Conservation (phyloP, 352 stramenopile species). For the Phytophthora pseudosyringae region DNA sequence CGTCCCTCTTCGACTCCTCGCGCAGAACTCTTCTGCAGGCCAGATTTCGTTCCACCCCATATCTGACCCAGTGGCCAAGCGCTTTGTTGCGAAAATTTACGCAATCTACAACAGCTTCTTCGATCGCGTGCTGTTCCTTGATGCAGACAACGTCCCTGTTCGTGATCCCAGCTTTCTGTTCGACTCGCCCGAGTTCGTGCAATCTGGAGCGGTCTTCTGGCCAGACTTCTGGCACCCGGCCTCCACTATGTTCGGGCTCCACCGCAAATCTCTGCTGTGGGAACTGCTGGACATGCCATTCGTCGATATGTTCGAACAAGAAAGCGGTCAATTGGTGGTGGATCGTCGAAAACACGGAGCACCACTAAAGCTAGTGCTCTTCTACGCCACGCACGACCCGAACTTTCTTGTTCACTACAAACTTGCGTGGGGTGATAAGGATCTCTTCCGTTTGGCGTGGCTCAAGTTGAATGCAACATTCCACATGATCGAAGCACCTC, state of each 20-base stretch:
- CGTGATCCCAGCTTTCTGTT: slow-evolving; percentile 61
- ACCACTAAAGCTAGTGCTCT: slow-evolving; percentile 40
- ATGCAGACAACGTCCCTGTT: slow-evolving; percentile 60
- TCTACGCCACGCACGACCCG: slow-evolving; percentile 53
- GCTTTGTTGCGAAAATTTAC: slow-evolving; percentile 62
- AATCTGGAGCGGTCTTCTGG: slow-evolving; percentile 30
- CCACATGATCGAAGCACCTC: slow-evolving; percentile 58
- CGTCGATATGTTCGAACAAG: slow-evolving; percentile 74
- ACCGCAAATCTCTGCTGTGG: slow-evolving; percentile 41
- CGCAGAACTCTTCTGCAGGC: slow-evolving; percentile 11
- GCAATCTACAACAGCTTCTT: slow-evolving; percentile 49
- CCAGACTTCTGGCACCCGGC: slow-evolving; percentile 34
- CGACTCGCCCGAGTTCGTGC: slow-evolving; percentile 20
- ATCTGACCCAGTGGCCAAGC: slow-evolving; percentile 28
- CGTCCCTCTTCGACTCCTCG: slow-evolving; percentile 27
- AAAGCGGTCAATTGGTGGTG: slow-evolving; percentile 63
- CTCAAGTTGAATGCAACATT: slow-evolving; percentile 50
- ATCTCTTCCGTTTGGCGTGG: slow-evolving; percentile 70
- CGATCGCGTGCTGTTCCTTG: slow-evolving; percentile 55
- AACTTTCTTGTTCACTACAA: slow-evolving; percentile 45
- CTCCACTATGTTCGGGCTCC: slow-evolving; percentile 37
- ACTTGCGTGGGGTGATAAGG: slow-evolving; percentile 63
- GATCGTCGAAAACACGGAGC: slow-evolving; percentile 37
- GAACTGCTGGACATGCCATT: slow-evolving; percentile 51
- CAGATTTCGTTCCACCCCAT: slow-evolving; percentile 38